These are phyloP conservation scores for Aspergillus heteromorphus DNA, from an alignment of 495 filamentous ascomycete genomes.

Conservation along the genomic window DNA sequence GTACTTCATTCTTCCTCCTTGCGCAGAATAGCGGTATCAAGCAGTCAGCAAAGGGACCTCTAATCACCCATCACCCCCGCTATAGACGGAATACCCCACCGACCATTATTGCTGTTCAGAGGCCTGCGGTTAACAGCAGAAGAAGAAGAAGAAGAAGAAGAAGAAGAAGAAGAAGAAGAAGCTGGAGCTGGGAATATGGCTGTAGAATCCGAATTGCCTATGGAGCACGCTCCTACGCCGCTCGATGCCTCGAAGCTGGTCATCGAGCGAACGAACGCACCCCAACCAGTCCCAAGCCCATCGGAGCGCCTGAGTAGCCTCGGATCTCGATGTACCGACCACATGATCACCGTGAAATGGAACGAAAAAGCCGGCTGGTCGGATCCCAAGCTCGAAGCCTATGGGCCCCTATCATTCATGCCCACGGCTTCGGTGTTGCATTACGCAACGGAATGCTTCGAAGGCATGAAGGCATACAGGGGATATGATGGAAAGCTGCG, in stretches of 20 bases:
- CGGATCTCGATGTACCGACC: slow-evolving; percentile 41
- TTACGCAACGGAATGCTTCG: slow-evolving; percentile 23
- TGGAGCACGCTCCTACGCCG: neutral
- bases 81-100: too few species aligned
- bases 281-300: neutral
- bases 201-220: too few species aligned
- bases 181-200: too few species aligned
- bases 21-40: too few species aligned
- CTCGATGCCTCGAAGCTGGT: slow-evolving; percentile 4
- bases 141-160: too few species aligned
- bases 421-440: slow-evolving; percentile 58
- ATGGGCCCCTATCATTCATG: slow-evolving; percentile 66
- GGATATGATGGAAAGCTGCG: slow-evolving; percentile 48
- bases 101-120: too few species aligned
- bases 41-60: too few species aligned
- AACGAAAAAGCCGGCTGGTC: slow-evolving; percentile 57
- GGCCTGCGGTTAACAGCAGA: too few species aligned
- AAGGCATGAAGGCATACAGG: slow-evolving; percentile 23
- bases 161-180: too few species aligned
- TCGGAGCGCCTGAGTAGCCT: neutral
- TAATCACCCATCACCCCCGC: too few species aligned
- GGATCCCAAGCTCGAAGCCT: slow-evolving; percentile 63
- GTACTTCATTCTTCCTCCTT: too few species aligned
- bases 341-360: slow-evolving; percentile 74
- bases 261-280: neutral